phyloP scores from a whole-genome alignment of 305 asterid genomes.

The Ilex paraguariensis region DNA sequence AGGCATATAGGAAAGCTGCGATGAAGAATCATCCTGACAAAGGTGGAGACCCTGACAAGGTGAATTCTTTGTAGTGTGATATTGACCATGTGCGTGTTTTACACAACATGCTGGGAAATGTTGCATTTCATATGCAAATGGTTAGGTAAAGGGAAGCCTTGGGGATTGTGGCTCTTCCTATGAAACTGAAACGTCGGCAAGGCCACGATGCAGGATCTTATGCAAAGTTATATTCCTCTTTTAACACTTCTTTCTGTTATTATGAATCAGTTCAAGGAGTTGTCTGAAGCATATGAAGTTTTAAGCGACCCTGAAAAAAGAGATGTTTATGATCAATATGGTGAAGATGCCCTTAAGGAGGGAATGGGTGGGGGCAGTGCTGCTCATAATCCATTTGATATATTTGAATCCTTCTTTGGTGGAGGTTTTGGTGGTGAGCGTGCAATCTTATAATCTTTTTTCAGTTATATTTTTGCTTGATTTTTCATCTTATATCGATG shows the following conservation, averaged over 20 bases:
- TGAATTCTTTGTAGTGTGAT: slow-evolving; percentile 3
- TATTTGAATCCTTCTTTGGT: slow-evolving; percentile 49
- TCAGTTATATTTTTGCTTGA: too few species aligned
- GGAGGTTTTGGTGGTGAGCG: slow-evolving; percentile 44
- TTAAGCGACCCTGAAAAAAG: slow-evolving; percentile 58
- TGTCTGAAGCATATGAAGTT: slow-evolving; percentile 61
- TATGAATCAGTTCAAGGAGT: slow-evolving; percentile 50
- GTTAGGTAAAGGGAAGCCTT: background rate
- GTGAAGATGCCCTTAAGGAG: slow-evolving; percentile 68
- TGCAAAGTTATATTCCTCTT: background rate
- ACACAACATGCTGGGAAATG: slow-evolving; percentile 2
- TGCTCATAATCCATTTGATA: slow-evolving; percentile 43
- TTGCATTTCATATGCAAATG: background rate
- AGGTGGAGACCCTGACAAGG: slow-evolving; percentile 79
- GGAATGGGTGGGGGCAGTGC: slow-evolving; percentile 45
- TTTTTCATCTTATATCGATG: too few species aligned
- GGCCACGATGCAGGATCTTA: too few species aligned
- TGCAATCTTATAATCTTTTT: background rate
- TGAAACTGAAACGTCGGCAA: too few species aligned
- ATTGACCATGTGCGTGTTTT: background rate
- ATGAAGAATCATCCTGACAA: slow-evolving; percentile 68
- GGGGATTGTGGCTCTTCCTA: background rate
- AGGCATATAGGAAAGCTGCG: slow-evolving; percentile 12
- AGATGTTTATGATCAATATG: slow-evolving; percentile 45
- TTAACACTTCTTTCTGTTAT: background rate